Base-by-base conservation (phyloP, 192 early-diverging fungal species). In the Coemansia biformis region DNA sequence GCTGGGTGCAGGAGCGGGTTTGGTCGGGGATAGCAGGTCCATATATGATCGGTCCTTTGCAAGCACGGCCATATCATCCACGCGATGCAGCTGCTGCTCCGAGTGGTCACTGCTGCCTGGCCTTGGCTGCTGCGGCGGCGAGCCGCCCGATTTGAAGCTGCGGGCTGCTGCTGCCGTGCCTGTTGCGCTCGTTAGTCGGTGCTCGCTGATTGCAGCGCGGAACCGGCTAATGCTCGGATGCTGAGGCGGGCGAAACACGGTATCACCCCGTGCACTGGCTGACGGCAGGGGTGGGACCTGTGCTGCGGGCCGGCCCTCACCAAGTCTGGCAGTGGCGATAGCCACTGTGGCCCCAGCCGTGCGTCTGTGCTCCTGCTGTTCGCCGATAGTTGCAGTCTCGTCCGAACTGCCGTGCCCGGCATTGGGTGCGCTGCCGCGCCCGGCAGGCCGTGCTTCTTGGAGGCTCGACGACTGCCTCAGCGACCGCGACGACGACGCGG, bases 1-100 rank as follows among this genome's bases (percentile, higher is more conserved):
- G 12, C 35, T 26, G 8, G 39, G 16, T 5, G 23, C 11, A 12
- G 28, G 29, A 15, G 23, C 48, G 16, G 54, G 41, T 32, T 66
- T 73, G 14, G 56, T 48, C 7, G 69, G 69, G 1, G 69, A 73
- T 33, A 73, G 43, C 21, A 73, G 36, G 9, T 73, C 63, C 69
- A 73, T 73, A 39, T 56, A 73, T 13, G 62, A 66, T 11, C 69
- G 63, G 43, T 73, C 69, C 16, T 61, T 61, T 28, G 44, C 46
- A 16, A 73, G 32, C 1, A 66, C 40, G 4, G 54, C 36, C 42
- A 51, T 52, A 37, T 65, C 59, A 35, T 63, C 61, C 29, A 51
- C 32, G 32, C 61, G 41, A 26, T 26, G 6, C 36, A 7, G 34
- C 22, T 34, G 3, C 15, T 12, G n/a, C 28, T 33, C 10, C 19